Evolutionary conservation across 768 basidiomycete genomes (phyloP).

Genomic region (Steccherinum ochraceum): DNA sequence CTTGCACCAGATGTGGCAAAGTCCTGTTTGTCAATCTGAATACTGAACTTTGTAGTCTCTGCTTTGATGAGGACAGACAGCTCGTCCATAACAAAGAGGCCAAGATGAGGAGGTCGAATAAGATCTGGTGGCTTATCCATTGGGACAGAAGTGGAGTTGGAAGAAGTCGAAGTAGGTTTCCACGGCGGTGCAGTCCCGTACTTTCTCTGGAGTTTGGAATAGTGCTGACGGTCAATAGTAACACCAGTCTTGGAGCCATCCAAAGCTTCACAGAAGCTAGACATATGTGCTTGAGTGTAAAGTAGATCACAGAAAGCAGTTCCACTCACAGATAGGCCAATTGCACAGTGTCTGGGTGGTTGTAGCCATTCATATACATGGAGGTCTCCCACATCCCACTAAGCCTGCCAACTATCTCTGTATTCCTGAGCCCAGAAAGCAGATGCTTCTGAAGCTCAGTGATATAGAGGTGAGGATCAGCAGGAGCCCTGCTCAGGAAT

Average conservation of each 20-base stretch:
- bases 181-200: slow-evolving; percentile 22
- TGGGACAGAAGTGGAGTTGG: background rate
- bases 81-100: slow-evolving; percentile 40
- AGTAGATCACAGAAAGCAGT: background rate
- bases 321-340: slow-evolving; percentile 48
- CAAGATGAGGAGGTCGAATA: slow-evolving; percentile 14
- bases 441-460: slow-evolving; percentile 41
- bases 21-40: slow-evolving; percentile 20
- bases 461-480: slow-evolving; percentile 20
- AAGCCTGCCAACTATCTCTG: slow-evolving; percentile 46
- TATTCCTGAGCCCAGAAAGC: slow-evolving; percentile 41
- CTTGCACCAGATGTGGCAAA: background rate
- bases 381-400: slow-evolving; percentile 47
- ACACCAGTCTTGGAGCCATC: slow-evolving; percentile 60
- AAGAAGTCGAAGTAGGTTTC: slow-evolving; percentile 17
- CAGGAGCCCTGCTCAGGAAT: slow-evolving; percentile 29
- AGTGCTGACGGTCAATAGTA: slow-evolving; percentile 26
- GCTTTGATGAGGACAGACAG: slow-evolving; percentile 24
- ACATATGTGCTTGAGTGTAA: background rate
- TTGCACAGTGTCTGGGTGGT: slow-evolving; percentile 37
- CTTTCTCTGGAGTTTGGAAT: slow-evolving; percentile 20
- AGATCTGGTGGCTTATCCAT: slow-evolving; percentile 25
- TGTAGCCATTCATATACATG: slow-evolving; percentile 48
- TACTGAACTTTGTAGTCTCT: slow-evolving; percentile 16
- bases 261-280: slow-evolving; percentile 46